Evolutionary conservation across 495 filamentous ascomycete species (phyloP).

Genomic region (Cladorrhinum samala): DNA sequence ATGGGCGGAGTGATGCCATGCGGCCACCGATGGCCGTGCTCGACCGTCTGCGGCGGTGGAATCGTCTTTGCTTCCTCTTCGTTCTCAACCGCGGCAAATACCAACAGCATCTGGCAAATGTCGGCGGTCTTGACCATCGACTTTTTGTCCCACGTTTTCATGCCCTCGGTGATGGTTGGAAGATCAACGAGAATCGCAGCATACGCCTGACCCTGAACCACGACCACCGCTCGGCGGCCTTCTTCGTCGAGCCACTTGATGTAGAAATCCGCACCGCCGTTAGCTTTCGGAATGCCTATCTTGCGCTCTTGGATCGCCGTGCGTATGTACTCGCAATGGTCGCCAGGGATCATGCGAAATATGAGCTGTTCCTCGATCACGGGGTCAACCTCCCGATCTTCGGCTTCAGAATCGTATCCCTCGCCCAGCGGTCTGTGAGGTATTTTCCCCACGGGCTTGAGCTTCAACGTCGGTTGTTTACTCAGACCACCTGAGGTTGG

Average conservation of each 20-base stretch:
- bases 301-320: slow-evolving; percentile 63
- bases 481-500: slow-evolving; percentile 6
- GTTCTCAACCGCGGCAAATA: slow-evolving; percentile 60
- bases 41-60: slow-evolving; percentile 59
- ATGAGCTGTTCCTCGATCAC: slow-evolving; percentile 83
- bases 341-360: slow-evolving; percentile 77
- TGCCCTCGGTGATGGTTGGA: slow-evolving; percentile 85
- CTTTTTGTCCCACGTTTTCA: slow-evolving; percentile 93
- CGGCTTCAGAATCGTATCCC: slow-evolving; percentile 95
- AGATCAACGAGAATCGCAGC: slow-evolving; percentile 81
- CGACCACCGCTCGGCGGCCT: slow-evolving; percentile 65
- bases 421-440: slow-evolving; percentile 66
- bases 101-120: slow-evolving; percentile 89
- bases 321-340: slow-evolving; percentile 75
- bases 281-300: slow-evolving; percentile 55
- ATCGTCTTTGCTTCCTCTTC: slow-evolving; percentile 68
- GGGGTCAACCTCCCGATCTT: slow-evolving; percentile 81
- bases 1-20: slow-evolving; percentile 92
- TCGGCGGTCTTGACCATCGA: slow-evolving; percentile 91
- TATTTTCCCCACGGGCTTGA: slow-evolving; percentile 44
- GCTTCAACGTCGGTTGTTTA: slow-evolving; percentile 32
- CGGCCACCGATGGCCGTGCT: slow-evolving; percentile 67
- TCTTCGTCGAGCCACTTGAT: slow-evolving; percentile 75
- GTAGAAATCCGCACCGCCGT: slow-evolving; percentile 62
- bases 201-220: slow-evolving; percentile 63